These are phyloP conservation scores for Cylindrotheca closterium DNA, from an alignment of 108 stramenopile species.

Conservation along the genomic window DNA sequence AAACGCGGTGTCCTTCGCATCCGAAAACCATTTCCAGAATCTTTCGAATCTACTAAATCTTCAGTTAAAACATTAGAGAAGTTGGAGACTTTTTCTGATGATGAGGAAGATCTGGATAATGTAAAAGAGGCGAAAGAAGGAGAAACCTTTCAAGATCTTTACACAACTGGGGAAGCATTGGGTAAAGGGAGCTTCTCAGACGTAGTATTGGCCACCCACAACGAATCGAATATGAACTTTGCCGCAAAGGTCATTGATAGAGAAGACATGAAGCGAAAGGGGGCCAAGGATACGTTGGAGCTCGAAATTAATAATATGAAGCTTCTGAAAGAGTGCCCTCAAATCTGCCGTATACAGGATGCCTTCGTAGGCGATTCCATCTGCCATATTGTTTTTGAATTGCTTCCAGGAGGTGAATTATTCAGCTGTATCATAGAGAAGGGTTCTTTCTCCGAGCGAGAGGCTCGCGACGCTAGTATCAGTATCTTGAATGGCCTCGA, in stretches of 20 bases:
- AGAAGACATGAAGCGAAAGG: too few species aligned
- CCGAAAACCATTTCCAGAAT: too few species aligned
- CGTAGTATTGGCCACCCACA: neutral
- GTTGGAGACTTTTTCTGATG: neutral
- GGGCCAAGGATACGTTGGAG: slow-evolving; percentile 57
- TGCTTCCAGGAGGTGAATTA: slow-evolving; percentile 87
- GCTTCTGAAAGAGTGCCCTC: slow-evolving; percentile 58
- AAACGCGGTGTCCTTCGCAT: too few species aligned
- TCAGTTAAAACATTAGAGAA: too few species aligned
- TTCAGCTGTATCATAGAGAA: slow-evolving; percentile 91
- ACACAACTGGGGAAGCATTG: neutral
- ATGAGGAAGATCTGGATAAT: neutral
- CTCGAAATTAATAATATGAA: slow-evolving; percentile 66
- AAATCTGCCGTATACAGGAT: slow-evolving; percentile 80
- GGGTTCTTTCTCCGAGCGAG: slow-evolving; percentile 65
- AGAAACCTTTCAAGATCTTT: neutral
- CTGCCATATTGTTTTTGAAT: slow-evolving; percentile 79
- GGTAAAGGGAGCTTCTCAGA: neutral
- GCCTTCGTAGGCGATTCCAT: slow-evolving; percentile 58
- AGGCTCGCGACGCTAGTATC: slow-evolving; percentile 57
- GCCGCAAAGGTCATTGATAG: too few species aligned
- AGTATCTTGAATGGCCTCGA: slow-evolving; percentile 71
- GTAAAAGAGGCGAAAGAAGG: neutral
- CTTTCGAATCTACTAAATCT: too few species aligned
- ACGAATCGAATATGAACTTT: too few species aligned